These are phyloP conservation scores for Hibiscus mutabilis DNA, from an alignment of 345 rosid species.

Conservation along the genomic window DNA sequence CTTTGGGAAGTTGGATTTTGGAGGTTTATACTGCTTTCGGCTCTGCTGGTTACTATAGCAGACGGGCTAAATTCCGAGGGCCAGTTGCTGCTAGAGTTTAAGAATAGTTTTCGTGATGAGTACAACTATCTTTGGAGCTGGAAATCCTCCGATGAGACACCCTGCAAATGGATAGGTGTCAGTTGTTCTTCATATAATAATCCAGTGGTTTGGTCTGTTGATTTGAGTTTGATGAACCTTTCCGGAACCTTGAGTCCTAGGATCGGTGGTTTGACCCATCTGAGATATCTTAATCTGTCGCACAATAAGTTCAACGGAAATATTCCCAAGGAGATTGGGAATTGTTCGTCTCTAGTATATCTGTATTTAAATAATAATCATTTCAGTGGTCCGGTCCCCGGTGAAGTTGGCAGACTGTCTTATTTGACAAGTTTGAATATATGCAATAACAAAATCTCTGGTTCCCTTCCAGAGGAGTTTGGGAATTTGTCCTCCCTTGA, in stretches of 20 bases:
- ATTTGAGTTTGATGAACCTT: conserved; percentile 66
- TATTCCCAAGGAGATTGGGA: conserved; percentile 71
- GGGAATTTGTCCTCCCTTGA: conserved; percentile 58
- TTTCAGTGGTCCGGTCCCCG: conserved; percentile 54
- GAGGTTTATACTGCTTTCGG: conserved; percentile 26
- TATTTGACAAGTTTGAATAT: conserved; percentile 42
- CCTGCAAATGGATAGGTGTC: conserved; percentile 82
- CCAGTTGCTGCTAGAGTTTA: conserved; percentile 51
- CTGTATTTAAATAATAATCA: conserved; percentile 60
- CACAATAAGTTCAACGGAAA: conserved; percentile 42
- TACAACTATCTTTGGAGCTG: conserved; percentile 46
- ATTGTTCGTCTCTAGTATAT: conserved; percentile 40
- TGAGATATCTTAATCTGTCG: conserved; percentile 57
- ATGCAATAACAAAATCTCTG: conserved; percentile 71
- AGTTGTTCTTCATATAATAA: conserved; percentile 41
- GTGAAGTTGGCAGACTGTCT: conserved; percentile 41
- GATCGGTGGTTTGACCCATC: conserved; percentile 53
- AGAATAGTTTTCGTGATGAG: conserved; percentile 46
- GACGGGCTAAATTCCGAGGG: conserved; percentile 67
- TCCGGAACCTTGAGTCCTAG: conserved; percentile 63
- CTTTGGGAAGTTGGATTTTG: conserved; percentile 24
- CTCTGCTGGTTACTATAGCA: conserved; percentile 35
- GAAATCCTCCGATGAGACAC: conserved; percentile 62
- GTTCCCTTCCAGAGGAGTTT: conserved; percentile 59
- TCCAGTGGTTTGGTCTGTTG: conserved; percentile 51